phyloP scores from a whole-genome alignment of 2,329 filamentous ascomycete species.

The Trichoderma simmonsii region DNA sequence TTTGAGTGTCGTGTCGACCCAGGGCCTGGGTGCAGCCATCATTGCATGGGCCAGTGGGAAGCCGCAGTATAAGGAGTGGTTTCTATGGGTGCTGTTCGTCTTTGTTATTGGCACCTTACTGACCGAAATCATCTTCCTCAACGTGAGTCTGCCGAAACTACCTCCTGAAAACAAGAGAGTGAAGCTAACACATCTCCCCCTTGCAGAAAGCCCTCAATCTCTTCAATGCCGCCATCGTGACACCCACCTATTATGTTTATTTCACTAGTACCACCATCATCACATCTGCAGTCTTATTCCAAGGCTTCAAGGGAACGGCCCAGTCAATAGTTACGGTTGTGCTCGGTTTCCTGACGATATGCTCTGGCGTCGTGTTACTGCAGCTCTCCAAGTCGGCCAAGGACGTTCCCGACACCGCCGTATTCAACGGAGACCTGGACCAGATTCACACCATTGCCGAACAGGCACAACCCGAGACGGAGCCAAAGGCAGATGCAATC shows the following conservation, averaged over 20 bases:
- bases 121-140: conserved; percentile 92
- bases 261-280: conserved; percentile 96
- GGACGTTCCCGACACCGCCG: conserved; percentile 87
- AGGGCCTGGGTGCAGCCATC: conserved; percentile 88
- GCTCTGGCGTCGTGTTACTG: conserved; percentile 83
- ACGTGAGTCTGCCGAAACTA: conserved; percentile 60
- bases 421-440: conserved; percentile 89
- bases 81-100: conserved; percentile 84
- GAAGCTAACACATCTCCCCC: neutral
- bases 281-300: conserved; percentile 87
- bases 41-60: conserved; percentile 79
- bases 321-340: conserved; percentile 83
- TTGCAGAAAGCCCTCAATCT: conserved; percentile 93
- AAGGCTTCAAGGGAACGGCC: conserved; percentile 84
- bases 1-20: conserved; percentile 89
- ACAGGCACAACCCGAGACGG: conserved; percentile 91
- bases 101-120: conserved; percentile 88
- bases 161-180: neutral
- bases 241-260: conserved; percentile 97
- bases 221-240: conserved; percentile 95
- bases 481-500: conserved; percentile 94
- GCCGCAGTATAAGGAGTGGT: conserved; percentile 96
- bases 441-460: conserved; percentile 94
- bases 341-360: conserved; percentile 91
- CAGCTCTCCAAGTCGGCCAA: conserved; percentile 98